Evolutionary conservation across 1,284 basidiomycete genomes (phyloP), one percentile per base, ranked within the genome.

Genomic region (Ustilago sp.): DNA sequence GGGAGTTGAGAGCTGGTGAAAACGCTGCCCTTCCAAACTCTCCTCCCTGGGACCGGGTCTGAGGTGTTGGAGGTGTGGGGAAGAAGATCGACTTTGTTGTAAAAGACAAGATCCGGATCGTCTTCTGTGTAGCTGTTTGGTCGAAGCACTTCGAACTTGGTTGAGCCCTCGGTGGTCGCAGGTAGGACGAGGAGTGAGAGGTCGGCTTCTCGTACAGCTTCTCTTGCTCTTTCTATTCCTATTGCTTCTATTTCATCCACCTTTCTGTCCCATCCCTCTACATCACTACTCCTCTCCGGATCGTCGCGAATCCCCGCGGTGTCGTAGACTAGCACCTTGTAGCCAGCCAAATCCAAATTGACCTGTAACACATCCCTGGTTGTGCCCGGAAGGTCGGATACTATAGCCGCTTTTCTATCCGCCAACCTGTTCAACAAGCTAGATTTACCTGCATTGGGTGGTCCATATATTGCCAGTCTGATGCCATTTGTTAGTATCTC

Each of bases 401-500:
- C 93, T 61, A 96, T 95, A 0, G 94, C 93, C 0, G 93, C 94
- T 72, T 94, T 93, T 23, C 94, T 89, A 79, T 92, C 92, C 8
- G 92, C 92, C 9, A 95, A 87, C 83, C 91, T 92, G 81, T 95
- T 95, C 39, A 94, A 88, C 23, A 95, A 86, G 73, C 90, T 93
- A 79, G 92, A 93, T 87, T 95, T 95, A 41, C 94, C 94, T 1
- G 92, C 93, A 80, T 96, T 96, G 0, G 94, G 93, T 19, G 93
- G 93, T 0, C 94, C 94, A 82, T 94, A 94, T 52, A 96, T 93
- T 7, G 92, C 92, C 7, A 95, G 88, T 39, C 90, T 90, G 45
- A 95, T 89, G 0, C 94, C 94, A 0, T 90, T 90, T n/a, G 92
- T 90, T 64, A 94, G 87, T 56, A 95, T 91, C 84, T 95, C 94